Conservation (phyloP, 352 stramenopile species). For the Phytophthora macrochlamydospora region DNA sequence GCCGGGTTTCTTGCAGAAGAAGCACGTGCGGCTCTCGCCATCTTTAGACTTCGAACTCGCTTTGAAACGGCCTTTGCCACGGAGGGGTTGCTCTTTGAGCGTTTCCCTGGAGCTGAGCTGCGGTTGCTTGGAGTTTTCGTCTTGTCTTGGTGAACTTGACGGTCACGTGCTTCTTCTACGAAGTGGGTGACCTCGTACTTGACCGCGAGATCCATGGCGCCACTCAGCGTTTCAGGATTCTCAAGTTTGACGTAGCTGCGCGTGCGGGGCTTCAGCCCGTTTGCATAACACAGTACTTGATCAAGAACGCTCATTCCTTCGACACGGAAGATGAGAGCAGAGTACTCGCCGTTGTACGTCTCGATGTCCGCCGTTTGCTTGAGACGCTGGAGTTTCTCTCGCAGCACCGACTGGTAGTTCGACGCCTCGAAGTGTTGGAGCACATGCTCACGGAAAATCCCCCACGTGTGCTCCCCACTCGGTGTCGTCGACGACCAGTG, state of each 20-base stretch:
- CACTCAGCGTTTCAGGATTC: conserved; percentile 2
- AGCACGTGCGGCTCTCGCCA: conserved; percentile 2
- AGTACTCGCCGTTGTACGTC: neutral
- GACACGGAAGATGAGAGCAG: neutral
- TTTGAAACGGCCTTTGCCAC: neutral
- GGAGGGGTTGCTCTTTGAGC: neutral
- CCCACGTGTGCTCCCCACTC: conserved; percentile 3
- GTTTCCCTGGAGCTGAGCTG: neutral
- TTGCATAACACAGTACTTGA: neutral
- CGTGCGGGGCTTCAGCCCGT: neutral
- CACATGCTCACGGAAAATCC: conserved; percentile 4
- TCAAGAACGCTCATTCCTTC: neutral
- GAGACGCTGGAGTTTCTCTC: neutral
- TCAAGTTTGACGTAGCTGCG: conserved; percentile 10
- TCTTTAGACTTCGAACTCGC: neutral
- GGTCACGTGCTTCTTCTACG: neutral
- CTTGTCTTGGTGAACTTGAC: neutral
- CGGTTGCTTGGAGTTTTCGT: neutral
- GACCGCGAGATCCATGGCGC: neutral
- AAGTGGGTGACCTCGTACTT: conserved; percentile 10
- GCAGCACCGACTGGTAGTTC: neutral
- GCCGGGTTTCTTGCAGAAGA: conserved; percentile 16
- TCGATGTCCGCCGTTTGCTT: neutral
- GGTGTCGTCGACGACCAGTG: neutral
- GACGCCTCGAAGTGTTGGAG: conserved; percentile 1